Conservation (phyloP, 1,139 yeast species). For the Blastobotrys ciferrii region DNA sequence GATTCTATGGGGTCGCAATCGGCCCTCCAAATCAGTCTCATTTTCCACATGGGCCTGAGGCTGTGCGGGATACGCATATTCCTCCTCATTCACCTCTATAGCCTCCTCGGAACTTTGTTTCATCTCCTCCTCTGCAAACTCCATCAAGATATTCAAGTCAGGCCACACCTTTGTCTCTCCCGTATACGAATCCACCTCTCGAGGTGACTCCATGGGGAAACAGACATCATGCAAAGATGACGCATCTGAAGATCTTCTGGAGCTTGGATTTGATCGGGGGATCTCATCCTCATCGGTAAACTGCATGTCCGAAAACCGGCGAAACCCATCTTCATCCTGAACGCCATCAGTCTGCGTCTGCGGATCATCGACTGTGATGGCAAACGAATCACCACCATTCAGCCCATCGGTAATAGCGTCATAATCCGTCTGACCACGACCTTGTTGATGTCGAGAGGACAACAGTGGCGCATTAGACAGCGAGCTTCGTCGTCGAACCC, state of each 20-base stretch:
- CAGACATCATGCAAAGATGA: conserved; percentile 89
- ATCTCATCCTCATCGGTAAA: conserved; percentile 23
- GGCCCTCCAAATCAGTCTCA: conserved; percentile 64
- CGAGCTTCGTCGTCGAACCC: conserved; percentile 26
- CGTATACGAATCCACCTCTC: conserved; percentile 39
- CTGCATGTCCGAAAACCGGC: conserved; percentile 19
- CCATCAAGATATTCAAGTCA: conserved; percentile 69
- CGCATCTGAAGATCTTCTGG: conserved; percentile 64
- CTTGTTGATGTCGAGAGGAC: not conserved
- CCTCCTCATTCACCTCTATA: not conserved
- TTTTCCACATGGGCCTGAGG: conserved; percentile 42
- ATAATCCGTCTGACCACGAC: conserved; percentile 9
- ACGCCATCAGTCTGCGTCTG: conserved; percentile 10
- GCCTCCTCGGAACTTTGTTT: conserved; percentile 38
- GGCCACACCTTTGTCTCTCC: conserved; percentile 63
- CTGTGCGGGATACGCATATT: conserved; percentile 38
- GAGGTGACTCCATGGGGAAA: conserved; percentile 60
- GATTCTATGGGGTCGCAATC: conserved; percentile 70
- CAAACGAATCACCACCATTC: conserved; percentile 25
- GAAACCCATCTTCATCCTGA: conserved; percentile 1
- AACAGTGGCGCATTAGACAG: conserved; percentile 20
- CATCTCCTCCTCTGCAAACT: conserved; percentile 69
- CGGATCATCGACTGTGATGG: conserved; percentile 25
- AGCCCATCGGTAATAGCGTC: conserved; percentile 17
- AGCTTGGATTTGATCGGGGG: conserved; percentile 59